Percentiles rank a stretch among this genome's conserved stretches.
phyloP scores from a whole-genome alignment of 768 basidiomycete species.

The Mycena belliarum region DNA sequence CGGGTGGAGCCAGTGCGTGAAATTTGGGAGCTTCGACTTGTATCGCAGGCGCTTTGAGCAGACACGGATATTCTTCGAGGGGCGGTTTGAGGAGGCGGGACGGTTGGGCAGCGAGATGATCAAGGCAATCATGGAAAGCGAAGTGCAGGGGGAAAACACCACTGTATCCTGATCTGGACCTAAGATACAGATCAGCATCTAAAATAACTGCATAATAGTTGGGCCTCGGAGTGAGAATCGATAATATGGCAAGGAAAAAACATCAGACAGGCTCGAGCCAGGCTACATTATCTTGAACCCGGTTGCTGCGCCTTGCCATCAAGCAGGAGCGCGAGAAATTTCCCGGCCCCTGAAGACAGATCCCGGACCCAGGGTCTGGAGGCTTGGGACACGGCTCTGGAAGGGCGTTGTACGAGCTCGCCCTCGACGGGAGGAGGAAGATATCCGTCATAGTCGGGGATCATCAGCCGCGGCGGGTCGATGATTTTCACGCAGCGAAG shows the following conservation, averaged over 20 bases:
- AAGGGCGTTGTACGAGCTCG: slow-evolving; percentile 7
- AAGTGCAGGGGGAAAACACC: slow-evolving; percentile 20
- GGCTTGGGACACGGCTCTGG: no score
- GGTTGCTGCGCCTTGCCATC: not conserved
- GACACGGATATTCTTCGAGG: slow-evolving; percentile 81
- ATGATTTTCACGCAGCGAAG: slow-evolving; percentile 18
- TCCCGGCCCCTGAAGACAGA: not conserved
- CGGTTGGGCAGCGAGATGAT: slow-evolving; percentile 86
- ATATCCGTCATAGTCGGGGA: slow-evolving; percentile 11
- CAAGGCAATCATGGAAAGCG: slow-evolving; percentile 73
- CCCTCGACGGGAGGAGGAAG: slow-evolving; percentile 16
- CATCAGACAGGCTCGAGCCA: no score
- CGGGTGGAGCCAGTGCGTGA: slow-evolving; percentile 95
- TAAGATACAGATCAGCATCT: no score
- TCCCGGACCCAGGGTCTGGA: not conserved
- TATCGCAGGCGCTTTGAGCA: slow-evolving; percentile 79
- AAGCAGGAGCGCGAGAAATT: slow-evolving; percentile 1
- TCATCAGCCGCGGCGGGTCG: not conserved
- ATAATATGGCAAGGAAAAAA: no score
- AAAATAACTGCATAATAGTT: no score
- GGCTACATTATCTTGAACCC: no score
- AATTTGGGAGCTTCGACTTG: slow-evolving; percentile 87
- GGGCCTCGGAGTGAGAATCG: no score
- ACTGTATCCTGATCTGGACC: no score
- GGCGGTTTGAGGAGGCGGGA: slow-evolving; percentile 82